phyloP scores from a whole-genome alignment of 345 rosid genomes.

The Eucalyptus sp. region DNA sequence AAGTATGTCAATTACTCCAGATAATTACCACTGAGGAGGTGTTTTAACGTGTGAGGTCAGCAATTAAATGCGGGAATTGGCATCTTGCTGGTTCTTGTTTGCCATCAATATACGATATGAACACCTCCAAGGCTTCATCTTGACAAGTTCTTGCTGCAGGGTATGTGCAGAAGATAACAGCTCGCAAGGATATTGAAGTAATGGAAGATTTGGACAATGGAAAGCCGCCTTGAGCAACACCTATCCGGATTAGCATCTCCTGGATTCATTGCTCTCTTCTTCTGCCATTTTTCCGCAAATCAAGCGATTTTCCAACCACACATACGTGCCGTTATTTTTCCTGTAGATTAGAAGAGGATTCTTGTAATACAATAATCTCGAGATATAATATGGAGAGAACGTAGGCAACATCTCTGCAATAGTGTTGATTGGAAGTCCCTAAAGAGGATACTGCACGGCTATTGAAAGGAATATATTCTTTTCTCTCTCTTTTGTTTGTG shows the following conservation, averaged over 20 bases:
- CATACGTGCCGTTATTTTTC: neutral
- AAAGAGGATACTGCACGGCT: neutral
- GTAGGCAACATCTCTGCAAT: neutral
- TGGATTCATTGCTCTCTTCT: neutral
- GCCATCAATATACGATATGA: neutral
- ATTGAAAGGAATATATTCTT: neutral
- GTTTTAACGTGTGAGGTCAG: neutral
- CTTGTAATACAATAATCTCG: neutral
- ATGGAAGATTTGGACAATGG: slow-evolving; percentile 86
- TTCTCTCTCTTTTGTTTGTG: neutral
- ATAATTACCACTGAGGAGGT: neutral
- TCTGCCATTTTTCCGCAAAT: neutral
- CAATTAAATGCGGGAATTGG: neutral
- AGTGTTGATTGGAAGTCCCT: neutral
- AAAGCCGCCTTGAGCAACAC: slow-evolving; percentile 35
- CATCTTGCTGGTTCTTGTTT: neutral
- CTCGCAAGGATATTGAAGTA: slow-evolving; percentile 66
- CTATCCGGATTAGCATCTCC: neutral
- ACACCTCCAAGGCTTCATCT: neutral
- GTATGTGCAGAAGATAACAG: slow-evolving; percentile 87
- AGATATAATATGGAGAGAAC: neutral
- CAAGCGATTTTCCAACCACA: neutral
- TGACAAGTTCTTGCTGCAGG: slow-evolving; percentile 31
- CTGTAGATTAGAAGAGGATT: neutral
- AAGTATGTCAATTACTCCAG: neutral